phyloP scores from a whole-genome alignment of 2,329 filamentous ascomycete species.

The Fusarium sulawesiense region DNA sequence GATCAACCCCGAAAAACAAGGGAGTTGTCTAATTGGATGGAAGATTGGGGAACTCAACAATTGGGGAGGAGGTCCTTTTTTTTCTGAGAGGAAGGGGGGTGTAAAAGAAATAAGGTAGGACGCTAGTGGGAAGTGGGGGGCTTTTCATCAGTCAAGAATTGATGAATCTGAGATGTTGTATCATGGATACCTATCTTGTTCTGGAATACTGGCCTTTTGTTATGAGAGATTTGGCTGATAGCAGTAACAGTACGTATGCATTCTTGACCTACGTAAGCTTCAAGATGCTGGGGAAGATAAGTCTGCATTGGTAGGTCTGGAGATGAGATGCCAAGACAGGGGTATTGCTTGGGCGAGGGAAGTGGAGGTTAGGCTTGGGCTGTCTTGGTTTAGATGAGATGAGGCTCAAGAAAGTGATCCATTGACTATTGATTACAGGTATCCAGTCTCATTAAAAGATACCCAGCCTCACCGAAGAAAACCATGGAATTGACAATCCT shows the following conservation, averaged over 20 bases:
- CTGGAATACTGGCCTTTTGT: not conserved
- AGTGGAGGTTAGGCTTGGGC: conserved; percentile 1
- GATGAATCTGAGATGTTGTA: conserved; percentile 16
- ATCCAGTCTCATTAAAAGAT: not conserved
- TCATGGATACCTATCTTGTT: not conserved
- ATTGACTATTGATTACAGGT: not conserved
- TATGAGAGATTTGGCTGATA: not conserved
- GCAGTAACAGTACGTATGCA: not conserved
- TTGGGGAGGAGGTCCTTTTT: conserved; percentile 45
- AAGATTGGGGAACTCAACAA: conserved; percentile 48
- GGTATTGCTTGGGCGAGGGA: not conserved
- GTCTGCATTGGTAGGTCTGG: not conserved
- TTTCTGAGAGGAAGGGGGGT: conserved; percentile 3
- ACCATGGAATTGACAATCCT: not conserved
- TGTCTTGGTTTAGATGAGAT: not conserved
- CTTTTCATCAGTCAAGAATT: not conserved
- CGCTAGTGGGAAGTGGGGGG: conserved; percentile 38
- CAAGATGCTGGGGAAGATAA: conserved; percentile 15
- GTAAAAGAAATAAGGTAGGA: conserved; percentile 37
- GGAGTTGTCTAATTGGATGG: conserved; percentile 36
- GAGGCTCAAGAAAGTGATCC: not conserved
- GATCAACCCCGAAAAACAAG: conserved; percentile 14
- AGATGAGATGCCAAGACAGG: not conserved
- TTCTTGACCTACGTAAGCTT: not conserved
- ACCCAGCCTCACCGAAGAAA: not conserved